Conservation (phyloP, 2,329 filamentous ascomycete species). For the Ophiocordyceps sinensis region DNA sequence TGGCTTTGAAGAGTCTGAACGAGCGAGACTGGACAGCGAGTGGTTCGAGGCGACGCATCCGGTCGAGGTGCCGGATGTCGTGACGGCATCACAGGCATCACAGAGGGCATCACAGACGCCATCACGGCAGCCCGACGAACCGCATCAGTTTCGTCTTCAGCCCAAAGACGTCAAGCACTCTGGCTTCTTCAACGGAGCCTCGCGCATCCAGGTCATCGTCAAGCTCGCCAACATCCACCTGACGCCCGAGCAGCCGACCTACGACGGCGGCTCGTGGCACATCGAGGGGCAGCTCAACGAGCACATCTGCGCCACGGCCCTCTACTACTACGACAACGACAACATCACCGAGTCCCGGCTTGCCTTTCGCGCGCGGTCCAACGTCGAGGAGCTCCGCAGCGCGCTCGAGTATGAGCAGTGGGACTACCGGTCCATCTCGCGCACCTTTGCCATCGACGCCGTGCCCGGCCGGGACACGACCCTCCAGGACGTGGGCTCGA, state of each 20-base stretch:
- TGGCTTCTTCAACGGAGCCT: conserved; percentile 12
- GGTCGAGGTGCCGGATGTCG: conserved; percentile 4
- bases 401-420: conserved; percentile 15
- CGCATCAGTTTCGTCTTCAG: background rate
- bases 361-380: conserved; percentile 30
- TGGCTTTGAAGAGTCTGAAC: conserved; percentile 1
- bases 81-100: background rate
- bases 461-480: background rate
- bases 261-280: conserved; percentile 39
- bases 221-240: conserved; percentile 49
- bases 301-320: conserved; percentile 45
- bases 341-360: conserved; percentile 42
- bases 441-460: conserved; percentile 19
- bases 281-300: conserved; percentile 45
- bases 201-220: conserved; percentile 44
- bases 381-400: conserved; percentile 13
- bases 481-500: conserved; percentile 27
- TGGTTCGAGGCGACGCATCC: conserved; percentile 16
- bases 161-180: conserved; percentile 10
- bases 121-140: too few relatives aligned
- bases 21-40: conserved; percentile 1
- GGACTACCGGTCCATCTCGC: conserved; percentile 18
- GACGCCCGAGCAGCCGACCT: conserved; percentile 40
- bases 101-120: too few relatives aligned
- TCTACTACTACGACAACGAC: conserved; percentile 46